Evolutionary conservation across 495 filamentous ascomycete genomes (phyloP).

Genomic region (Podospora bellae-mahoneyi): DNA sequence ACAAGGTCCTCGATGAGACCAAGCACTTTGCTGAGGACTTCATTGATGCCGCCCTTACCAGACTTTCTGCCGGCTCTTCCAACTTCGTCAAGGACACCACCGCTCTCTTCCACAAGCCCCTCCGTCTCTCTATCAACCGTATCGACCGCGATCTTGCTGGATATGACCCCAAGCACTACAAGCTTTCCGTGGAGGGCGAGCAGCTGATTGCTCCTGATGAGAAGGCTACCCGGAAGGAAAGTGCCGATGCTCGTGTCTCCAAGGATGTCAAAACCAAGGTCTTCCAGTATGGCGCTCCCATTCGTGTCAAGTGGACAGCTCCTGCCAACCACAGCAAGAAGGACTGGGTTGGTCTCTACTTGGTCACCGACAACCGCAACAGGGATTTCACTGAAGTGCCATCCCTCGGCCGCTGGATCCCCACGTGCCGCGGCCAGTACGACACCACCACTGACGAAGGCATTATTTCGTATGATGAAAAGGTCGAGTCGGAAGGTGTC

Average conservation of each 20-base stretch:
- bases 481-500: conserved; percentile 46
- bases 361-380: conserved; percentile 86
- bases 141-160: conserved; percentile 78
- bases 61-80: conserved; percentile 79
- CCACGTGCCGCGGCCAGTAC: conserved; percentile 70
- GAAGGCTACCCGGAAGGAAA: conserved; percentile 48
- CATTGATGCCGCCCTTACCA: conserved; percentile 81
- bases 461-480: conserved; percentile 65
- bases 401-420: conserved; percentile 87
- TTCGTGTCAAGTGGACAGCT: conserved; percentile 89
- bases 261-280: conserved; percentile 64
- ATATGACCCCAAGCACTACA: conserved; percentile 80
- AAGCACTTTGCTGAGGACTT: conserved; percentile 88
- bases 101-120: conserved; percentile 80
- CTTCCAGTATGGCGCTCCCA: conserved; percentile 86
- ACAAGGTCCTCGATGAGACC: conserved; percentile 80
- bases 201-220: conserved; percentile 51
- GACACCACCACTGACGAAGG: conserved; percentile 76
- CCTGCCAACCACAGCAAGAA: conserved; percentile 86
- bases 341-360: conserved; percentile 95
- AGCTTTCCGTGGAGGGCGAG: conserved; percentile 67
- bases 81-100: conserved; percentile 85
- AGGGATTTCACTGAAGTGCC: conserved; percentile 78
- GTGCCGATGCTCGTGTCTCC: conserved; percentile 42
- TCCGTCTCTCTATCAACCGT: conserved; percentile 78